Base-by-base conservation (phyloP, 257 asterid species). In the Pogostemon cablin region DNA sequence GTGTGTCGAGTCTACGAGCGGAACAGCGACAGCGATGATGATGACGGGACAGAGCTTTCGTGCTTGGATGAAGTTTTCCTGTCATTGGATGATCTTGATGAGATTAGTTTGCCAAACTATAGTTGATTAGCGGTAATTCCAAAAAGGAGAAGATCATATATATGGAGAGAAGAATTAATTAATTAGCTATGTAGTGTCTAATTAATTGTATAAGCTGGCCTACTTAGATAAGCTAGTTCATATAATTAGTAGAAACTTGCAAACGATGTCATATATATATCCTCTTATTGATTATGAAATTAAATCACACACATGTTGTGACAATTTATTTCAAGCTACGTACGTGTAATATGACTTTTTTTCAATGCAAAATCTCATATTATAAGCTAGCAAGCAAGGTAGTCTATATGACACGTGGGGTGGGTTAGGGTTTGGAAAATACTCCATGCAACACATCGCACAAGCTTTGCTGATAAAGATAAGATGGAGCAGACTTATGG, bases 21-120 rank as follows among this genome's bases (percentile, higher is more conserved):
- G 20, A 81, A 73, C 60, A 56, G 69, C 72, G 85, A 78, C 40
- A 72, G 76, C 49, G 82, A 77, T 12, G 87, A 67, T 46, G 95
- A 86, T 3, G 92, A 80, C 55, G 89, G 91, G 34, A 67, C 86
- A 8, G 95, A 87, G 80, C 98, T 93, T 40, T 93, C 98, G n/a
- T 88, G 97, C 82, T 73, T 93, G 88, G 97, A 90, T 81, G 97
- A 93, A 88, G 97, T 93, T 70, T 93, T 86, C 76, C 76, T 93
- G 67, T 90, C 98, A 7, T 75, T 93, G 6, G 97, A 91, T 65
- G 97, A 91, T 84, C 83, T 88, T 70, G 98, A 90, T 50, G 98
- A 93, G 43, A 93, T 91, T 73, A 89, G 90, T 68, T 78, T 86
- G 79, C 96, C 92, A 55, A 83, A 81, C 60, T 72, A 53, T 84